Conservation (phyloP, 2,329 filamentous ascomycete species). For the Orbilia ellipsospora region DNA sequence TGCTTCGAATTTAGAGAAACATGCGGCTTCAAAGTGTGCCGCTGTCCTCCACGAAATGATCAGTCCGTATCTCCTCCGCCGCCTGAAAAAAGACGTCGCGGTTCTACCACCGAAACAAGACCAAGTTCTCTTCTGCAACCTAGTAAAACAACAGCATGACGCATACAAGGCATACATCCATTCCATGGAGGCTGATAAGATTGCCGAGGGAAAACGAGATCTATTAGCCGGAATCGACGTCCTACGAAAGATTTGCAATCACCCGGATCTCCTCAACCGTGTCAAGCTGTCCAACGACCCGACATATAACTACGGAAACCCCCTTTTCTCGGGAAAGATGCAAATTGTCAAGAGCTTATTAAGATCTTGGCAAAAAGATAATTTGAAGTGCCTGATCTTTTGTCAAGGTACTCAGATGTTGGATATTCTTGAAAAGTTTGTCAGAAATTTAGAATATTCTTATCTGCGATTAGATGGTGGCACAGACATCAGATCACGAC, state of each 20-base stretch:
- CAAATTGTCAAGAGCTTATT: slow-evolving; percentile 89
- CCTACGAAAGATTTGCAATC: slow-evolving; percentile 95
- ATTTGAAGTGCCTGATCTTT: slow-evolving; percentile 93
- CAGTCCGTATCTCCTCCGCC: slow-evolving; percentile 89
- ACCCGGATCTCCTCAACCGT: slow-evolving; percentile 84
- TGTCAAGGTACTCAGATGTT: slow-evolving; percentile 95
- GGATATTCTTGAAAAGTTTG: slow-evolving; percentile 87
- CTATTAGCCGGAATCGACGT: slow-evolving; percentile 91
- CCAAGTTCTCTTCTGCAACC: slow-evolving; percentile 93
- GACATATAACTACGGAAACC: slow-evolving; percentile 80
- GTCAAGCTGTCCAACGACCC: slow-evolving; percentile 67
- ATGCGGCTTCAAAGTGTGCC: slow-evolving; percentile 93
- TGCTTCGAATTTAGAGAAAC: slow-evolving; percentile 90
- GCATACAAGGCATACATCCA: slow-evolving; percentile 83
- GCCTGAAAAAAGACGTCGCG: slow-evolving; percentile 92
- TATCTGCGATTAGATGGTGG: slow-evolving; percentile 94
- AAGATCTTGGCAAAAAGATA: slow-evolving; percentile 88
- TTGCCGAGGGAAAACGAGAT: slow-evolving; percentile 75
- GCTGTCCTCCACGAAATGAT: slow-evolving; percentile 94
- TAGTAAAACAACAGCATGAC: slow-evolving; percentile 80
- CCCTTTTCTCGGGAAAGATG: slow-evolving; percentile 90
- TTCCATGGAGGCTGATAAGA: slow-evolving; percentile 86
- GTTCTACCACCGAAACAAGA: slow-evolving; percentile 96
- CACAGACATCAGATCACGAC: slow-evolving; percentile 87
- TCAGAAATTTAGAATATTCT: slow-evolving; percentile 73